Percentiles rank a stretch among this genome's conserved stretches.
Evolutionary conservation across 2,329 filamentous ascomycete genomes (phyloP).

Genomic region (Scedosporium boydii): DNA sequence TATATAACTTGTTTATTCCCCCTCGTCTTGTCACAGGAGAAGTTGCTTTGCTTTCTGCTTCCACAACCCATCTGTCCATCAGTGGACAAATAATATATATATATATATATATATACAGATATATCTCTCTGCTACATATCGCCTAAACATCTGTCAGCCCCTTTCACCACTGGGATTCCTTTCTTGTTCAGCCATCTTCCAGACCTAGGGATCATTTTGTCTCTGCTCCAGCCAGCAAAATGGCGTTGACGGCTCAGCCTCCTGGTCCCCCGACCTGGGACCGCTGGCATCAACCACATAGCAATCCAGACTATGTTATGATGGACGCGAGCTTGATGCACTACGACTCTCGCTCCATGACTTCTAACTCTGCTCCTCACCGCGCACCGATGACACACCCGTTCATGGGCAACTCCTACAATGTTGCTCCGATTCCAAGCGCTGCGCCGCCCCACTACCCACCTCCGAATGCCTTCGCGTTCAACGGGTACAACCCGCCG

Average conservation of each 20-base stretch:
- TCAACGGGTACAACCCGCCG: conserved; percentile 30
- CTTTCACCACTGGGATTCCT: neutral
- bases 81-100: neutral
- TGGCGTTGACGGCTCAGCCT: conserved; percentile 40
- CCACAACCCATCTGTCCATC: neutral
- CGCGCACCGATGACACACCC: conserved; percentile 31
- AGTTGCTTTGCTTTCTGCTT: neutral
- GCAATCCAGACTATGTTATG: conserved; percentile 30
- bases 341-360: conserved; percentile 35
- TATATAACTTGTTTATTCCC: conserved; percentile 7
- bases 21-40: neutral
- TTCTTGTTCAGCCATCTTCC: neutral
- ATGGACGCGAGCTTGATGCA: conserved; percentile 38
- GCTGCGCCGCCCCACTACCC: conserved; percentile 33
- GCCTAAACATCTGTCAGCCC: neutral
- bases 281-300: conserved; percentile 42
- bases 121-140: neutral
- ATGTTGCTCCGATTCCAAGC: conserved; percentile 29
- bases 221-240: conserved; percentile 11
- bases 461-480: conserved; percentile 31
- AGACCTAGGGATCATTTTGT: neutral
- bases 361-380: conserved; percentile 27
- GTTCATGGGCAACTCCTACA: conserved; percentile 34
- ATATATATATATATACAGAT: neutral
- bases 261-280: conserved; percentile 40